Evolutionary conservation across 345 rosid species (phyloP).

Genomic region (Gossypium bickii): DNA sequence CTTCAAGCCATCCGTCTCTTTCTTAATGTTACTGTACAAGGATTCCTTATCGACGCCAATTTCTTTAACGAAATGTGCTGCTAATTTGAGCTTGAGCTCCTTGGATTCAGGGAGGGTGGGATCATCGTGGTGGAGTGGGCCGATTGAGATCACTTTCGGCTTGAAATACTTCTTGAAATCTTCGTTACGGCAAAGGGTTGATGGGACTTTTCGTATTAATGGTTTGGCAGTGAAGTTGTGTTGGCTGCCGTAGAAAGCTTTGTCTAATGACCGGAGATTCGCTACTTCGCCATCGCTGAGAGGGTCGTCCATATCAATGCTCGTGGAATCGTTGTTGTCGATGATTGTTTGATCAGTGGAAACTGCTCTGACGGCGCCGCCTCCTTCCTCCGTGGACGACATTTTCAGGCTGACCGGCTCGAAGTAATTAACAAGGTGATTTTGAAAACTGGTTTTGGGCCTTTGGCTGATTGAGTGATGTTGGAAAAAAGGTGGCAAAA

Average conservation of each 20-base stretch:
- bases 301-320: neutral
- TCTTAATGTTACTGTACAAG: neutral
- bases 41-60: neutral
- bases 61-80: neutral
- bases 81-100: conserved; percentile 4
- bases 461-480: no score
- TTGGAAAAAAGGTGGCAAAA: no score
- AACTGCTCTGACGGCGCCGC: neutral
- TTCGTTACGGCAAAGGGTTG: neutral
- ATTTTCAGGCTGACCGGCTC: neutral
- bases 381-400: neutral
- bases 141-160: conserved; percentile 20
- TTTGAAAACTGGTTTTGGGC: no score
- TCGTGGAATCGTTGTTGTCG: no score
- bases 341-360: neutral
- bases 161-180: neutral
- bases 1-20: neutral
- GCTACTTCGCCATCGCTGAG: neutral
- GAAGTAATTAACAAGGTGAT: neutral
- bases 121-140: conserved; percentile 21
- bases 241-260: neutral
- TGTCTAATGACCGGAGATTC: neutral
- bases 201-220: conserved; percentile 14
- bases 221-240: rapidly evolving
- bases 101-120: neutral